phyloP scores from a whole-genome alignment of 257 asterid genomes.

The Osmanthus fragrans region DNA sequence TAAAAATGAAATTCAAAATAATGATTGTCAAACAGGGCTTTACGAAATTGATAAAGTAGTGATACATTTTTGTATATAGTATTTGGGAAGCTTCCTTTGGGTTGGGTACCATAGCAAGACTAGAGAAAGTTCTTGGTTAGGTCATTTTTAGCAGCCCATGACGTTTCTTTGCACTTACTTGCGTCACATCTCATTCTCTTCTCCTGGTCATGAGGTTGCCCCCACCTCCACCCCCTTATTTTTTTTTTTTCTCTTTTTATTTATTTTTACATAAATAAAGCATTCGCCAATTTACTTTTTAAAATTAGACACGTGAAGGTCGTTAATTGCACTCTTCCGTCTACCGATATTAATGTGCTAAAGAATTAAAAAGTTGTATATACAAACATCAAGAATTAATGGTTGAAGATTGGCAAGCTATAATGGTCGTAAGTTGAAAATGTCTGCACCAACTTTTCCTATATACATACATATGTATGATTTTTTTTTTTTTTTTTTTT shows the following conservation, averaged over 20 bases:
- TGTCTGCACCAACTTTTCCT: too few species aligned
- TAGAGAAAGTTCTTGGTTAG: not conserved
- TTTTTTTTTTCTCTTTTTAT: not conserved
- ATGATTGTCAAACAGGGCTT: too few species aligned
- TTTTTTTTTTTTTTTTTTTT: too few species aligned
- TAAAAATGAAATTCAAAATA: too few species aligned
- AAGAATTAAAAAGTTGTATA: not conserved
- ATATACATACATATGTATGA: too few species aligned
- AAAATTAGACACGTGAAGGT: not conserved
- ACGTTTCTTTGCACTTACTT: not conserved
- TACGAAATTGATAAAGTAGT: too few species aligned
- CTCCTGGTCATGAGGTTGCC: not conserved
- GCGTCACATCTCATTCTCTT: not conserved
- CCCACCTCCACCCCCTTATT: too few species aligned
- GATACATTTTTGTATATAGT: too few species aligned
- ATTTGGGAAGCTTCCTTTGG: not conserved
- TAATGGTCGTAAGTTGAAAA: not conserved
- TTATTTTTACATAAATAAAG: not conserved
- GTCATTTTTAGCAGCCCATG: not conserved
- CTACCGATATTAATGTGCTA: not conserved
- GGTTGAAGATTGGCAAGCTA: not conserved
- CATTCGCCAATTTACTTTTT: not conserved
- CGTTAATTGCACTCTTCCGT: not conserved
- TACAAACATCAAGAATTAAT: not conserved
- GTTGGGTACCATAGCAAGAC: not conserved